These are phyloP conservation scores for Taxillus chinensis DNA, from an alignment of 164 flowering plant species.

Conservation along the genomic window DNA sequence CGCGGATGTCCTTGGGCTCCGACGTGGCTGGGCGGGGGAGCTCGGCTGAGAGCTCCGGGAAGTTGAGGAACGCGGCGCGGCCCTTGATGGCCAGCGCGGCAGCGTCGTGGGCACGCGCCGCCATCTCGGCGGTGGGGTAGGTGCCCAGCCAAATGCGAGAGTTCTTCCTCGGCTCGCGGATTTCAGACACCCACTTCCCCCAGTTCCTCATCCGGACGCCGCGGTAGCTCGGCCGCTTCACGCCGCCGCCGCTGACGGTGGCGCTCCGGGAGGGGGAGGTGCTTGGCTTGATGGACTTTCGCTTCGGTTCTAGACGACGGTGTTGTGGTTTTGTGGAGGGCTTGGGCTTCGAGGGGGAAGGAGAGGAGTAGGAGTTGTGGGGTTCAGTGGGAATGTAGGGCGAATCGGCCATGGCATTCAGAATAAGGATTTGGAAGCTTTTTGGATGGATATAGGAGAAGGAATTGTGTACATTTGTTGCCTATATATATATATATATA, in stretches of 20 bases:
- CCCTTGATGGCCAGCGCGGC: constrained; percentile 45
- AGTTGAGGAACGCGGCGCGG: constrained; percentile 30
- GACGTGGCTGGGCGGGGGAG: constrained; percentile 34
- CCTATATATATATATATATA: no score
- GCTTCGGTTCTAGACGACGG: neutral
- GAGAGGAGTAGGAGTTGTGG: constrained; percentile 8
- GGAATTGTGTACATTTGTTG: neutral
- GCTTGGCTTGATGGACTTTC: constrained; percentile 1
- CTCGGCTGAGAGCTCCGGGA: constrained; percentile 31
- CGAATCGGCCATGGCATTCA: neutral
- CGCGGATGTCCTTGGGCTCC: constrained; percentile 35
- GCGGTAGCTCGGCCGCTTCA: constrained; percentile 27
- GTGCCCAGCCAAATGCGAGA: constrained; percentile 55
- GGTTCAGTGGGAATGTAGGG: neutral
- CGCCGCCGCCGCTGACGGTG: constrained; percentile 5
- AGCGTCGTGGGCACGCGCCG: constrained; percentile 50
- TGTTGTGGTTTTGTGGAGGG: neutral
- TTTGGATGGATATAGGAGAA: neutral
- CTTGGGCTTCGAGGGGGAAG: constrained; percentile 4
- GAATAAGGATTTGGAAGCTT: neutral
- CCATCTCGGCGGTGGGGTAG: constrained; percentile 44
- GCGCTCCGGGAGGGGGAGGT: constrained; percentile 5
- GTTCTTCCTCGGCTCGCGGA: constrained; percentile 45
- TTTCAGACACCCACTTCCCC: constrained; percentile 64
- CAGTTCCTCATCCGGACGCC: constrained; percentile 52